A percentile compares a stretch with the other conserved stretches of the same genome.
phyloP scores from a whole-genome alignment of 2,329 filamentous ascomycete genomes.

The Ophiocordyceps sinensis region DNA sequence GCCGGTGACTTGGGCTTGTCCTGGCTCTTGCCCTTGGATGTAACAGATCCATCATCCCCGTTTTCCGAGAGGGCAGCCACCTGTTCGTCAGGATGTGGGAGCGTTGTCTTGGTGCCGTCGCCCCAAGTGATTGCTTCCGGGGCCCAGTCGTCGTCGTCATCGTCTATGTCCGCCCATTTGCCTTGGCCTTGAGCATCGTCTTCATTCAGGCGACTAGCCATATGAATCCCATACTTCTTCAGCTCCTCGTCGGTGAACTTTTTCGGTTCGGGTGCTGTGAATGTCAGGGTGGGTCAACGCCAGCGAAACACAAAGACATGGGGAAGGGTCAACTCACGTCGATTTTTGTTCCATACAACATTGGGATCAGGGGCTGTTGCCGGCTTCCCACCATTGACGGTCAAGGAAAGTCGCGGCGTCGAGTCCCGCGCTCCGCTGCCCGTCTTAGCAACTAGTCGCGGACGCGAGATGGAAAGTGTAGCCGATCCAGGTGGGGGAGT shows the following conservation, averaged over 20 bases:
- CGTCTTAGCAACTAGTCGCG: constrained; percentile 63
- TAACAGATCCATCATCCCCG: constrained; percentile 11
- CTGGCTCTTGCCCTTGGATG: constrained; percentile 8
- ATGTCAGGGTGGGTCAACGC: constrained; percentile 10
- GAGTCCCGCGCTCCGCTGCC: constrained; percentile 45
- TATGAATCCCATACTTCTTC: constrained; percentile 74
- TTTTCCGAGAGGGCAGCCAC: constrained; percentile 14
- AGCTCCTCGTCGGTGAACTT: constrained; percentile 80
- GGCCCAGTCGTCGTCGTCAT: constrained; percentile 78
- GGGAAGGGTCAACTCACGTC: constrained; percentile 42
- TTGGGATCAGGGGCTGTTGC: constrained; percentile 52
- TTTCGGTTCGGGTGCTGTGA: constrained; percentile 59
- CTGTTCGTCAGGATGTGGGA: constrained; percentile 47
- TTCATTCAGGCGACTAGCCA: constrained; percentile 63
- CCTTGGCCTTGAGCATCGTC: constrained; percentile 62
- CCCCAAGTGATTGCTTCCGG: constrained; percentile 79
- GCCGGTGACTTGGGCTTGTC: constrained; percentile 33
- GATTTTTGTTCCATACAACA: constrained; percentile 81
- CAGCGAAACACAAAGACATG: background rate
- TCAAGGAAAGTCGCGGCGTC: constrained; percentile 23
- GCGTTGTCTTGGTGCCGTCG: constrained; percentile 70
- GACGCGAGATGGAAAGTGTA: constrained; percentile 40
- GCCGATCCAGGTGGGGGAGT: constrained; percentile 31
- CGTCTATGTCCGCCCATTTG: constrained; percentile 83
- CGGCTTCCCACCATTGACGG: constrained; percentile 42